Percentiles rank a stretch among this genome's conserved stretches.
Conservation (phyloP, 148 eudicot genomes). For the Silene uniflora region DNA sequence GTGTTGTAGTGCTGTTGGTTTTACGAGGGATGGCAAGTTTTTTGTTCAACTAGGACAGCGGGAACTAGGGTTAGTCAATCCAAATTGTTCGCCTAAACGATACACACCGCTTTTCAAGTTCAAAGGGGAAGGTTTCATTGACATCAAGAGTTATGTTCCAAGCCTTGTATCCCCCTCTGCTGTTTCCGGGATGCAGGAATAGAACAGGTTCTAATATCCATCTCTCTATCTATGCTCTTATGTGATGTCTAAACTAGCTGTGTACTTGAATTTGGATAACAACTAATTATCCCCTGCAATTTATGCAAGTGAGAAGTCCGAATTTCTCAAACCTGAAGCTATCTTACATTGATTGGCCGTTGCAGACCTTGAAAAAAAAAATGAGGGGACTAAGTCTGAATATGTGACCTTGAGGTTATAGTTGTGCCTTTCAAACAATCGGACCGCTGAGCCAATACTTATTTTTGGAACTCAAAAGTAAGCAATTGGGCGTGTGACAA, state of each 20-base stretch:
- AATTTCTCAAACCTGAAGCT: too few species aligned
- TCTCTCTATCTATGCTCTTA: background rate
- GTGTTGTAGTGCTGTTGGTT: constrained; percentile 22
- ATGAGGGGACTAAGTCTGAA: too few species aligned
- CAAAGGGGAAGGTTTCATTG: constrained; percentile 14
- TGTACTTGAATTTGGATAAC: background rate
- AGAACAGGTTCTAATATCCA: background rate
- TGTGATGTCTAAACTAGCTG: background rate
- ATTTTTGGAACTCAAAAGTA: too few species aligned
- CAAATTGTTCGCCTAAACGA: constrained; percentile 17
- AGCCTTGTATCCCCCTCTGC: constrained; percentile 19
- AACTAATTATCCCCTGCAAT: background rate
- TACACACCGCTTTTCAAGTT: constrained; percentile 22
- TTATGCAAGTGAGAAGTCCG: too few species aligned
- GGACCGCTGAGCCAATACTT: too few species aligned
- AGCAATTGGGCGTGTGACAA: too few species aligned
- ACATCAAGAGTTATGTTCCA: constrained; percentile 18
- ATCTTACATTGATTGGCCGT: too few species aligned
- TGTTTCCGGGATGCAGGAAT: background rate
- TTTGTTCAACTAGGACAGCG: constrained; percentile 18
- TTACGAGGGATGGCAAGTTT: constrained; percentile 15
- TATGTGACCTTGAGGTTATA: too few species aligned
- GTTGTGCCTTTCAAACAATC: too few species aligned
- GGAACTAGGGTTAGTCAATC: constrained; percentile 27
- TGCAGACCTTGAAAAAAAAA: too few species aligned